A percentile compares a stretch with the other conserved stretches of the same genome.
These are phyloP conservation scores for Moricandia moricandioides DNA, from an alignment of 345 rosid species.

Conservation along the genomic window DNA sequence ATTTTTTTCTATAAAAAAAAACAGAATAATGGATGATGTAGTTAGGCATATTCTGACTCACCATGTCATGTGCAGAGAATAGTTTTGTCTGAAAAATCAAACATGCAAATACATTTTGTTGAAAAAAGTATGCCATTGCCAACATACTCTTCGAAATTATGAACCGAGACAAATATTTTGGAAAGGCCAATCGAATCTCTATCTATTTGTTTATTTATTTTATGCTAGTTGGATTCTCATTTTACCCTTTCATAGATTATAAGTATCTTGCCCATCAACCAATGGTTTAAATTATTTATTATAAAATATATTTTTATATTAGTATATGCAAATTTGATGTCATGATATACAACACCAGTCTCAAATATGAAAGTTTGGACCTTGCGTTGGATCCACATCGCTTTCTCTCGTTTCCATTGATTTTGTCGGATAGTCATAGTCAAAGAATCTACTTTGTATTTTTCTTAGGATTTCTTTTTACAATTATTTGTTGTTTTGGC, in stretches of 20 bases:
- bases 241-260: not conserved
- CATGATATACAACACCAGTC: slow-evolving; percentile 12
- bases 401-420: slow-evolving; percentile 49
- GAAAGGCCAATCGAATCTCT: slow-evolving; percentile 30
- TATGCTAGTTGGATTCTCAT: slow-evolving; percentile 16
- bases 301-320: not conserved
- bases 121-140: slow-evolving; percentile 7
- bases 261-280: slow-evolving; percentile 21
- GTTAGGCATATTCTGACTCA: slow-evolving; percentile 29
- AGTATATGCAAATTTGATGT: not conserved
- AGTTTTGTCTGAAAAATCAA: slow-evolving; percentile 23
- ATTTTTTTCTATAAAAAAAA: not conserved
- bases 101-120: slow-evolving; percentile 19
- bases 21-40: slow-evolving; percentile 9
- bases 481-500: not conserved
- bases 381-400: slow-evolving; percentile 39
- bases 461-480: not conserved
- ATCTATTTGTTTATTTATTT: not conserved
- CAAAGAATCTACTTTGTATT: slow-evolving; percentile 37
- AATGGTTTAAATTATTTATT: not conserved
- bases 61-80: slow-evolving; percentile 33
- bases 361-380: slow-evolving; percentile 20
- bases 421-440: slow-evolving; percentile 42
- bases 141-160: slow-evolving; percentile 30
- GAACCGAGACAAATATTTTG: slow-evolving; percentile 31